phyloP scores from a whole-genome alignment of 2,329 filamentous ascomycete species.

The Ustilaginoidea virens region DNA sequence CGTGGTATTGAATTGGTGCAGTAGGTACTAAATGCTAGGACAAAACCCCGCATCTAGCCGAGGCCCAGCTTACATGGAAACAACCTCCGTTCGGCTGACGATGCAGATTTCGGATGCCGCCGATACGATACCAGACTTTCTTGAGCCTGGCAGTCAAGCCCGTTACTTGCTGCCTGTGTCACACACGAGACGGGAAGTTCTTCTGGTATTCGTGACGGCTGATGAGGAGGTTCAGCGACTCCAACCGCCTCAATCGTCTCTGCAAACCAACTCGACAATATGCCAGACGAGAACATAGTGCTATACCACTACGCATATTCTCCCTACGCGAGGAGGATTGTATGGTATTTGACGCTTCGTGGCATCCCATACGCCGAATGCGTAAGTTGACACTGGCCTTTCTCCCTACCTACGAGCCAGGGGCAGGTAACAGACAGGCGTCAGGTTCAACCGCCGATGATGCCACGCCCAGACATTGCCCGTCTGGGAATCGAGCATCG shows the following conservation, averaged over 20 bases:
- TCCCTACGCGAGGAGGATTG: conserved; percentile 45
- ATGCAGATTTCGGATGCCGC: no score
- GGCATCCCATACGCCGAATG: conserved; percentile 53
- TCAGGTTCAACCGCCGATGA: conserved; percentile 47
- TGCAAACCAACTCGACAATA: no score
- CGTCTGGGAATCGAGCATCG: conserved; percentile 49
- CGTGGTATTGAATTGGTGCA: no score
- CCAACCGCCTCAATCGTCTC: no score
- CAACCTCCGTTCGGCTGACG: not conserved
- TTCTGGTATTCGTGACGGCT: no score
- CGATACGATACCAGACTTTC: no score
- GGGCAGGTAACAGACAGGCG: no score
- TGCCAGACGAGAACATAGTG: conserved; percentile 25
- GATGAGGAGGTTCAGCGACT: no score
- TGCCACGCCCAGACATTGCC: conserved; percentile 51
- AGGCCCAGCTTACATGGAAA: not conserved
- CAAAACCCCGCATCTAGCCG: conserved; percentile 2
- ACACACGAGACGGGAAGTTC: no score
- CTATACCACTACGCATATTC: conserved; percentile 53
- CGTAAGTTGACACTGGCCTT: conserved; percentile 28
- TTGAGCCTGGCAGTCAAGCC: no score
- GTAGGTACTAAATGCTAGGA: no score
- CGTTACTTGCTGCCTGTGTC: no score
- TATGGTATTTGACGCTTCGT: conserved; percentile 54
- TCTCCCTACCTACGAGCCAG: not conserved